Evolutionary conservation across 139 green algal species (phyloP).

Genomic region (Chlamydomonas sphaeroides): DNA sequence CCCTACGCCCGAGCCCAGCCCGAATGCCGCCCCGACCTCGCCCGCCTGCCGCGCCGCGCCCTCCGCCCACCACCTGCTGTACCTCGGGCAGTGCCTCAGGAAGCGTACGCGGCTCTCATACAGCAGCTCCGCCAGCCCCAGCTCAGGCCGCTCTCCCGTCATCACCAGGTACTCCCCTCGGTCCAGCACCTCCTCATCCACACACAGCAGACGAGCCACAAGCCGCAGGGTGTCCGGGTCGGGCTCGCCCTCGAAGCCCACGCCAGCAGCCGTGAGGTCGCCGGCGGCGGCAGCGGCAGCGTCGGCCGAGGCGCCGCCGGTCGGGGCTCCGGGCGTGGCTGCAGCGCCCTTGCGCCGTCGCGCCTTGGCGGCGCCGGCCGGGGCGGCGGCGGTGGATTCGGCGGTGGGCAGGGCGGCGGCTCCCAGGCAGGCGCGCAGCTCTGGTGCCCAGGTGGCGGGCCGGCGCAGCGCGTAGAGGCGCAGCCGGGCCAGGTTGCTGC

Average conservation of each 20-base stretch:
- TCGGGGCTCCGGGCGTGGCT: no score
- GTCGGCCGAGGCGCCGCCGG: no score
- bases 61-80: constrained; percentile 37
- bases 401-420: no score
- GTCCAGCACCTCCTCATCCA: constrained; percentile 13
- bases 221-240: constrained; percentile 10
- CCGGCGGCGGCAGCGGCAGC: not conserved
- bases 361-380: no score
- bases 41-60: constrained; percentile 5
- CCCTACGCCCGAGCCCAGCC: not conserved
- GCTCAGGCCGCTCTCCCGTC: not conserved
- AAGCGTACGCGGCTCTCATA: constrained; percentile 16
- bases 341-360: no score
- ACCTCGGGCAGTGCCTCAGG: constrained; percentile 13
- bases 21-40: not conserved
- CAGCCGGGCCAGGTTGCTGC: not conserved
- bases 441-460: not conserved
- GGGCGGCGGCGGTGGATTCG: no score
- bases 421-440: not conserved
- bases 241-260: not conserved
- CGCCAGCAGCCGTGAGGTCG: not conserved
- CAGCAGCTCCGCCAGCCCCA: constrained; percentile 2
- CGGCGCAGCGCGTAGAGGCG: constrained; percentile 20
- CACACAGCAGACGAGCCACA: not conserved
- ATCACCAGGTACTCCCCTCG: constrained; percentile 4